Percentiles rank a stretch among this genome's conserved stretches.
phyloP scores from a whole-genome alignment of 768 basidiomycete genomes.

The Termitomyces sp. region DNA sequence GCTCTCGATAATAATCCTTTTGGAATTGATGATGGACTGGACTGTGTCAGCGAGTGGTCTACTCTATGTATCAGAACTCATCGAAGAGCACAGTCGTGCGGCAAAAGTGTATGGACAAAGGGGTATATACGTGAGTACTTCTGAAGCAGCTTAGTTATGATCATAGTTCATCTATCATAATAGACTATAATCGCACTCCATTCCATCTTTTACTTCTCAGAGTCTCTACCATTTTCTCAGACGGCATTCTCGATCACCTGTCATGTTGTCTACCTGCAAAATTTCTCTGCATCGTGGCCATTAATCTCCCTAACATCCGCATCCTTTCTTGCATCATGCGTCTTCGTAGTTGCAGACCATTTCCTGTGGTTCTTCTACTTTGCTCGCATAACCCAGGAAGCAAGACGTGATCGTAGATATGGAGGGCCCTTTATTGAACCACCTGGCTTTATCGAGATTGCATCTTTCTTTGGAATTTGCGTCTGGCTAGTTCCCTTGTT shows the following conservation, averaged over 20 bases:
- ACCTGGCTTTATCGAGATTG: constrained; percentile 65
- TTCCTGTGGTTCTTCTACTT: constrained; percentile 98
- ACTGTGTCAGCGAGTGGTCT: constrained; percentile 74
- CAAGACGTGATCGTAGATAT: constrained; percentile 48
- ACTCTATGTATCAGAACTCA: constrained; percentile 89
- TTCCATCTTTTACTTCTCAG: constrained; percentile 68
- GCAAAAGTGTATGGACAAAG: constrained; percentile 83
- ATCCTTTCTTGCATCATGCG: constrained; percentile 81
- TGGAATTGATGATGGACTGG: neutral
- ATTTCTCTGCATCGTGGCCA: constrained; percentile 89
- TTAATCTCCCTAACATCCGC: constrained; percentile 84
- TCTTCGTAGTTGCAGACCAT: constrained; percentile 83
- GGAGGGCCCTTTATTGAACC: constrained; percentile 28
- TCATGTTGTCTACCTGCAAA: constrained; percentile 87
- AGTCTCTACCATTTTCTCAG: constrained; percentile 73
- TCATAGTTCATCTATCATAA: constrained; percentile 6
- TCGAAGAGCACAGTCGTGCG: constrained; percentile 84
- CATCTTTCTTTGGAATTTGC: constrained; percentile 79
- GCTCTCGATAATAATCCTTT: constrained; percentile 14
- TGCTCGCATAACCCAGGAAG: constrained; percentile 60
- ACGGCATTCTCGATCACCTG: constrained; percentile 76
- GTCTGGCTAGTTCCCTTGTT: constrained; percentile 92
- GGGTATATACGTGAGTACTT: constrained; percentile 73
- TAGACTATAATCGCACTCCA: constrained; percentile 81
- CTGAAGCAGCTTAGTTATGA: neutral